phyloP scores from a whole-genome alignment of 306 rosid species.

The Prinsepia uniflora region DNA sequence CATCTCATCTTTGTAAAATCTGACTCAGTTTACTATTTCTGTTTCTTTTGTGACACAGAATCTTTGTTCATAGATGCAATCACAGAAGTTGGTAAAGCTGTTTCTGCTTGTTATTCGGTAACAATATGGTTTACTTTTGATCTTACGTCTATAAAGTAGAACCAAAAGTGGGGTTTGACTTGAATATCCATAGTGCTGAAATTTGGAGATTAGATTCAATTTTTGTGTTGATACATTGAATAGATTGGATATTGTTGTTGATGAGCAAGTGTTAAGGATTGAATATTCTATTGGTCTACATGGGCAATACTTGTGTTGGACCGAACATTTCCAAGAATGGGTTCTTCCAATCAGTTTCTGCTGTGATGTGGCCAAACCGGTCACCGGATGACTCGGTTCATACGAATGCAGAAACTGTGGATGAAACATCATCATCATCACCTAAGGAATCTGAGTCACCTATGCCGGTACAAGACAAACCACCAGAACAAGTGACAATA shows the following conservation, averaged over 20 bases:
- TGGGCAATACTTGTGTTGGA: slow-evolving; percentile 97
- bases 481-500: slow-evolving; percentile 80
- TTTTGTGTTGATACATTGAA: slow-evolving; percentile 31
- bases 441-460: slow-evolving; percentile 54
- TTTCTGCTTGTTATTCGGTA: slow-evolving; percentile 6
- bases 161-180: slow-evolving; percentile 50
- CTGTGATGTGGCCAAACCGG: slow-evolving; percentile 81
- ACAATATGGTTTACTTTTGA: slow-evolving; percentile 6
- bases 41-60: not conserved
- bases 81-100: slow-evolving; percentile 5
- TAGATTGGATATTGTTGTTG: slow-evolving; percentile 24
- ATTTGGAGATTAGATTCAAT: slow-evolving; percentile 44
- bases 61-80: slow-evolving; percentile 1
- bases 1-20: not conserved
- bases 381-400: slow-evolving; percentile 54
- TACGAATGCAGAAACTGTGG: slow-evolving; percentile 40
- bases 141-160: slow-evolving; percentile 6
- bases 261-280: slow-evolving; percentile 19
- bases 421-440: slow-evolving; percentile 32
- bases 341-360: slow-evolving; percentile 83
- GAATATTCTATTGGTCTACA: slow-evolving; percentile 34
- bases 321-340: slow-evolving; percentile 82
- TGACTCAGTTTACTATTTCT: not conserved
- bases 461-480: slow-evolving; percentile 72
- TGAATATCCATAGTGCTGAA: slow-evolving; percentile 20